Evolutionary conservation across 2,329 filamentous ascomycete genomes (phyloP).

Genomic region (Aphanoascus verrucosus): DNA sequence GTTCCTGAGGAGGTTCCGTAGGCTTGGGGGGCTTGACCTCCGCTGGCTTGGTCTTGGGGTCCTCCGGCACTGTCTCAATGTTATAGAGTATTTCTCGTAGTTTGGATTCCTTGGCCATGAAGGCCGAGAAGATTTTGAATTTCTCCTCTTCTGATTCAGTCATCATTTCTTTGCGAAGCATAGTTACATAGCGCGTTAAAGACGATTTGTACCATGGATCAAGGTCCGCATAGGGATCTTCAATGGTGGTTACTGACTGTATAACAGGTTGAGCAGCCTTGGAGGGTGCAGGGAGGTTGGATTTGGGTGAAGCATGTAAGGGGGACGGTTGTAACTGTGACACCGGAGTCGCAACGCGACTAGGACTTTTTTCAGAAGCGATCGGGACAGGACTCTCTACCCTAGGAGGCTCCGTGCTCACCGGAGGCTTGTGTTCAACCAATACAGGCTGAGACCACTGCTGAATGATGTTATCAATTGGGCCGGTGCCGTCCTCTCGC

Average conservation of each 20-base stretch:
- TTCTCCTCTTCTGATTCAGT: conserved; percentile 42
- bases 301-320: conserved; percentile 6
- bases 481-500: conserved; percentile 23
- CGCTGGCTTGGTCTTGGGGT: conserved; percentile 20
- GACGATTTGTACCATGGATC: conserved; percentile 49
- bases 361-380: not conserved
- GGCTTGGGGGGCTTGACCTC: conserved; percentile 12
- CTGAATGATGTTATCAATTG: conserved; percentile 37
- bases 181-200: conserved; percentile 44
- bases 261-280: conserved; percentile 8
- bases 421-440: conserved; percentile 11
- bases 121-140: conserved; percentile 44
- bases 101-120: conserved; percentile 39
- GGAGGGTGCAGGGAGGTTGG: not conserved
- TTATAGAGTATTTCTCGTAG: conserved; percentile 41
- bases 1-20: not conserved
- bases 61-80: conserved; percentile 31
- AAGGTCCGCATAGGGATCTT: conserved; percentile 43
- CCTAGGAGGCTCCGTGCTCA: not conserved
- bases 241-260: conserved; percentile 20
- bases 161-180: conserved; percentile 44
- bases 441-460: conserved; percentile 33
- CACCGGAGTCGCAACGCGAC: conserved; percentile 11
- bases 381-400: not conserved
- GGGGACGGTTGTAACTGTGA: conserved; percentile 9